Evolutionary conservation across 768 basidiomycete species (phyloP).

Genomic region (Boletus sp.): DNA sequence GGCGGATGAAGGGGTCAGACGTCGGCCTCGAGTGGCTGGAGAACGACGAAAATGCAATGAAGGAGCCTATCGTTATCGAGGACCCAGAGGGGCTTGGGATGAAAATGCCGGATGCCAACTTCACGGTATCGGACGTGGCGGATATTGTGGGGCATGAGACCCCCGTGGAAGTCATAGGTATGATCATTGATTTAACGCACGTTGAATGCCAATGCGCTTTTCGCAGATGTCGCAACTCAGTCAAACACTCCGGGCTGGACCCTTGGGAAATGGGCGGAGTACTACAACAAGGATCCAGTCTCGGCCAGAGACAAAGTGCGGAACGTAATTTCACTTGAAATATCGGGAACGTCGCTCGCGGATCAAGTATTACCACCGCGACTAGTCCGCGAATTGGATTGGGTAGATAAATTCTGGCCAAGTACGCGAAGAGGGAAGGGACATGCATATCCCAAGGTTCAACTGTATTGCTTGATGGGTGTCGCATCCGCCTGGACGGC

Average conservation of each 20-base stretch:
- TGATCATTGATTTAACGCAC: conserved; percentile 17
- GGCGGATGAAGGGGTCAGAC: conserved; percentile 61
- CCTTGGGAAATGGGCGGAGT: conserved; percentile 86
- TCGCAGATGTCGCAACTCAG: conserved; percentile 82
- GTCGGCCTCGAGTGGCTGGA: conserved; percentile 77
- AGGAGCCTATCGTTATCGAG: conserved; percentile 81
- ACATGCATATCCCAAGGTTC: conserved; percentile 86
- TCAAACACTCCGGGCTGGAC: conserved; percentile 86
- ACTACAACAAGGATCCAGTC: conserved; percentile 69
- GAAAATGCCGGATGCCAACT: conserved; percentile 73
- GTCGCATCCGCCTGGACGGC: conserved; percentile 94
- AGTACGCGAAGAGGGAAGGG: conserved; percentile 69
- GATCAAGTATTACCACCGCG: conserved; percentile 79
- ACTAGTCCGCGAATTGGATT: conserved; percentile 86
- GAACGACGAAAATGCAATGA: conserved; percentile 68
- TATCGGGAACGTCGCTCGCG: conserved; percentile 81
- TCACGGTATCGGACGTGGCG: conserved; percentile 81
- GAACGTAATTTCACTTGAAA: conserved; percentile 95
- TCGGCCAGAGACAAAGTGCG: conserved; percentile 78
- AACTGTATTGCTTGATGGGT: conserved; percentile 96
- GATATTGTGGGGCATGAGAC: conserved; percentile 73
- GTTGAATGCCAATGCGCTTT: not conserved
- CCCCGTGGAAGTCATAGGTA: conserved; percentile 91
- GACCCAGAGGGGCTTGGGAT: conserved; percentile 81
- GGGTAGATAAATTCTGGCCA: conserved; percentile 98